phyloP scores from a whole-genome alignment of 73 alveolate species.

The Tetrahymena elliotti region DNA sequence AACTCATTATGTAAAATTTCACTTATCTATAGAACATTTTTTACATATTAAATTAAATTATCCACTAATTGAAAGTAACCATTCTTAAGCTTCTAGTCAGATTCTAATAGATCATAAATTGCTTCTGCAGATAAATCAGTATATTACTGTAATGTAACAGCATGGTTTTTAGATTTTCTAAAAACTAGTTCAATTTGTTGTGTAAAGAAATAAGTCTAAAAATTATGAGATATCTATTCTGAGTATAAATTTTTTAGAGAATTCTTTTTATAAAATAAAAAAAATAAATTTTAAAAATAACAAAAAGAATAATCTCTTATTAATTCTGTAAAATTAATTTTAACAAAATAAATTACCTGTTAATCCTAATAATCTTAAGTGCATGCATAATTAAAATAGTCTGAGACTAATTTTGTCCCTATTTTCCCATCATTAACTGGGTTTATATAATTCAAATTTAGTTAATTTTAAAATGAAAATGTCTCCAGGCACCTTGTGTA shows the following conservation, averaged over 20 bases:
- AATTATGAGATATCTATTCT: not conserved
- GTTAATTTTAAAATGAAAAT: not conserved
- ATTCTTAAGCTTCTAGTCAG: not conserved
- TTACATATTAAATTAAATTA: not conserved
- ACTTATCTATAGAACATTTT: not conserved
- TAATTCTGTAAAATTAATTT: too few species aligned
- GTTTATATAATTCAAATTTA: not conserved
- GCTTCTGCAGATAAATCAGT: not conserved
- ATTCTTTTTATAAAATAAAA: not conserved
- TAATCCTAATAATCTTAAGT: not conserved
- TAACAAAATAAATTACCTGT: not conserved
- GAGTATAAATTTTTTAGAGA: not conserved
- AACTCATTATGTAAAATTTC: not conserved
- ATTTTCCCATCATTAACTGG: not conserved
- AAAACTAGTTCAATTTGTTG: not conserved
- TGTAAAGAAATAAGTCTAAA: not conserved
- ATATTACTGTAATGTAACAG: not conserved
- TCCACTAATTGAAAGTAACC: not conserved
- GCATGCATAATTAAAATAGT: not conserved
- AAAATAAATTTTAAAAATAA: too few species aligned
- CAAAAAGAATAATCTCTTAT: too few species aligned
- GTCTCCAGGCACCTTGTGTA: not conserved
- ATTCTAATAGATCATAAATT: too few species aligned
- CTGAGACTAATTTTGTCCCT: not conserved
- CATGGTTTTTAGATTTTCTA: not conserved